Percentiles rank a stretch among this genome's conserved stretches.
Evolutionary conservation across 2,329 filamentous ascomycete genomes (phyloP).

Genomic region (Stachybotrys echinatus): DNA sequence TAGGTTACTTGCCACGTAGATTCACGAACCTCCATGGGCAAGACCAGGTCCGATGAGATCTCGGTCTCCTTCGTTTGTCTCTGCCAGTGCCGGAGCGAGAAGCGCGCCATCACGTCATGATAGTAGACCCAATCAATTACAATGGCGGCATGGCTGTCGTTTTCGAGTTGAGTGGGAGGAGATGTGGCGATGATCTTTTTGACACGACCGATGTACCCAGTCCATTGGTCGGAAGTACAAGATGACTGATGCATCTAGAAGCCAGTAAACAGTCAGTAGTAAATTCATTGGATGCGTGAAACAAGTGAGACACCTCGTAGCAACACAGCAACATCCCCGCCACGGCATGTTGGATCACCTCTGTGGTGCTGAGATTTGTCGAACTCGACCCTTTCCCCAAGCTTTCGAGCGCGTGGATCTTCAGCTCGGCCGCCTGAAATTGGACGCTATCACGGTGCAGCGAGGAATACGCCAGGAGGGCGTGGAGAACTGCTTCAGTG

Average conservation of each 20-base stretch:
- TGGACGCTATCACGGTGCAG: conserved; percentile 1
- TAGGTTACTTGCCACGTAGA: accelerated
- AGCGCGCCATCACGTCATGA: conserved; percentile 7
- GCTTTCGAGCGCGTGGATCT: conserved; percentile 8
- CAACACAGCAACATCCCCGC: conserved; percentile 8
- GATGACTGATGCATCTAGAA: conserved; percentile 11
- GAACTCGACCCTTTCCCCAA: conserved; percentile 4
- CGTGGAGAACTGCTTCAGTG: conserved; percentile 8
- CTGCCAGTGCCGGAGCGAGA: conserved; percentile 13
- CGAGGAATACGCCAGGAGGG: conserved; percentile 9
- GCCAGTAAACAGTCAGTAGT: not conserved
- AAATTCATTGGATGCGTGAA: not conserved
- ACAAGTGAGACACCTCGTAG: too few relatives aligned
- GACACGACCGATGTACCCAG: conserved; percentile 12
- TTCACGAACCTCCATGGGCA: conserved; percentile 2
- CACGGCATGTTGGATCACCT: conserved; percentile 12
- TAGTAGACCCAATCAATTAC: too few relatives aligned
- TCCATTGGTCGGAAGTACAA: conserved; percentile 11
- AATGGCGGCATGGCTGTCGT: too few relatives aligned
- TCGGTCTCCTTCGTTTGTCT: not conserved
- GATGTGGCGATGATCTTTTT: too few relatives aligned
- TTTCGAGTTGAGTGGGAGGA: too few relatives aligned
- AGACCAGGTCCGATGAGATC: conserved; percentile 3
- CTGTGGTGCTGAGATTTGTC: not conserved
- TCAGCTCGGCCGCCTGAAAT: not conserved